Base-by-base conservation (phyloP, 495 filamentous ascomycete species). In the Tetracladium marchalianum region DNA sequence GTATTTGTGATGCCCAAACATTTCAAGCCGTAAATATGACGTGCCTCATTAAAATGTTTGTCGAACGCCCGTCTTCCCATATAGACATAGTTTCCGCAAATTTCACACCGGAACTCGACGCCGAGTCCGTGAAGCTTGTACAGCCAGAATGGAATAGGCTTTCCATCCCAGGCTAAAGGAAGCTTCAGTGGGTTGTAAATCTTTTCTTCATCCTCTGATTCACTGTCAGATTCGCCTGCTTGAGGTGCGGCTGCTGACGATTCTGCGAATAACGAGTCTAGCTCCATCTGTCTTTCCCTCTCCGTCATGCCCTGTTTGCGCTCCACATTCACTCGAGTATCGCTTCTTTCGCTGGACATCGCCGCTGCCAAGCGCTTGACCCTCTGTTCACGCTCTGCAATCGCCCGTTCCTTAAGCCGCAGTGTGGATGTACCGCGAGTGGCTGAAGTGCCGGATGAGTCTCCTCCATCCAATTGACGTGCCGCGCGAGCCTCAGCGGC, bases 81-180 rank as follows among this genome's bases (percentile, higher is more conserved):
- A 67, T 98, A 98, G 40, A 96, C 88, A 59, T 85, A 95, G 64
- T 96, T 96, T 40, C 92, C 92, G 61, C 93, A 98, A 35, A 98
- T 85, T 58, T 97, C 90, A 67, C 92, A 98, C 3, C 82, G 74
- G 52, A 95, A 95, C 56, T 98, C 92, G 32, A 95, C 88, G 8
- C 92, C 92, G 8, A 98, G 72, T 11, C 92, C 92, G 59, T 98
- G 92, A 12, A 98, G 71, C 57, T 95, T 90, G 73, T 96, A 98
- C 2, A 98, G 78, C 92, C 92, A 98, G 70, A 90, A 97, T 11
- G 92, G 92, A 56, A 98, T 98, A 12, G 92, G 92, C 60, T 97
- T 97, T 32, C 93, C 90, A 55, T 98, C 92, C 92, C 92, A 98
- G 4, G 87, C 90, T 13, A 97, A 71, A 5, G 92, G 92, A 7